phyloP scores from a whole-genome alignment of 495 filamentous ascomycete genomes.

The Schizothecium vesticola region DNA sequence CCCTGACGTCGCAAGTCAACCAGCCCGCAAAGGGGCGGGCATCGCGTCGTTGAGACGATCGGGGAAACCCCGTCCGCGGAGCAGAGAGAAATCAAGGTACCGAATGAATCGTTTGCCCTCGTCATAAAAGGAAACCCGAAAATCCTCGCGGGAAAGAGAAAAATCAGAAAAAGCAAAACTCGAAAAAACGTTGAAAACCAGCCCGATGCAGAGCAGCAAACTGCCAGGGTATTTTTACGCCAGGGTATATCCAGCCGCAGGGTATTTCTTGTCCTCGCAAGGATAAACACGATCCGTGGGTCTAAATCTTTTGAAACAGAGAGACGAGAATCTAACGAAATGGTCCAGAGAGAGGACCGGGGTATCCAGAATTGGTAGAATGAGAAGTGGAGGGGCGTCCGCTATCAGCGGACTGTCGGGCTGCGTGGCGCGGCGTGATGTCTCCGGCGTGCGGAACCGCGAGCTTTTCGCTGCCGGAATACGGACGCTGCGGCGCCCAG shows the following conservation, averaged over 20 bases:
- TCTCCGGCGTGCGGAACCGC: conserved; percentile 65
- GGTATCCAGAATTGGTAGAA: conserved; percentile 89
- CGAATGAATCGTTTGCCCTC: background rate
- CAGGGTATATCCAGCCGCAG: conserved; percentile 55
- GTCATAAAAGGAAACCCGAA: background rate
- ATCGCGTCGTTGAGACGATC: background rate
- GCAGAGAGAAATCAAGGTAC: background rate
- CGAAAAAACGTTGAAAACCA: conserved; percentile 31
- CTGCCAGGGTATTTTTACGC: conserved; percentile 44
- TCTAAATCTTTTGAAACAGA: conserved; percentile 39
- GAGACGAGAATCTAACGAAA: conserved; percentile 61
- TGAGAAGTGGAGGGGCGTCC: conserved; percentile 89
- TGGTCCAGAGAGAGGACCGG: conserved; percentile 73
- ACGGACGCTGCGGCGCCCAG: conserved; percentile 54
- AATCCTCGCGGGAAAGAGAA: background rate
- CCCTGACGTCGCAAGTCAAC: background rate
- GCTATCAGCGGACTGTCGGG: conserved; percentile 79
- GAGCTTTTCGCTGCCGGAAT: conserved; percentile 57
- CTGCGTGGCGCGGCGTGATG: conserved; percentile 73
- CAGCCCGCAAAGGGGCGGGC: background rate
- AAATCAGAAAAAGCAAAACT: conserved; percentile 3
- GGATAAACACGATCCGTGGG: conserved; percentile 23
- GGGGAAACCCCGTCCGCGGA: background rate
- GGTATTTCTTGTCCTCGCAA: conserved; percentile 41
- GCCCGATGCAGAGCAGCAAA: conserved; percentile 57